A percentile compares a stretch with the other conserved stretches of the same genome.
Conservation (phyloP, 139 green algal species). For the Axilococcus clingmanii region DNA sequence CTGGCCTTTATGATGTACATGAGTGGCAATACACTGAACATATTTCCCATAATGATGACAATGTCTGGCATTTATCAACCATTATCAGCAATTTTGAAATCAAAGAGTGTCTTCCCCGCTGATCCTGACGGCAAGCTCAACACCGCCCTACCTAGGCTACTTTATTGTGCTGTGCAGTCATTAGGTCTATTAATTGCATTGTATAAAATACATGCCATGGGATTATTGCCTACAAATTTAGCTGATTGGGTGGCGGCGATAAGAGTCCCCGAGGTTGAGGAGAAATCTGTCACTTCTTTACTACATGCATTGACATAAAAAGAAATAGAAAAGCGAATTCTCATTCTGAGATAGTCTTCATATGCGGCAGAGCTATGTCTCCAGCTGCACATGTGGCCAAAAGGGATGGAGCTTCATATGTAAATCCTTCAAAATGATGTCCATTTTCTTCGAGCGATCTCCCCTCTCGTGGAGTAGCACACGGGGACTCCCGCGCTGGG, state of each 20-base stretch:
- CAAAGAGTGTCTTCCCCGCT: slow-evolving; percentile 50
- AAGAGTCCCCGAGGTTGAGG: slow-evolving; percentile 7
- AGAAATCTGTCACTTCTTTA: slow-evolving; percentile 14
- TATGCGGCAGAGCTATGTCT: too few relatives aligned
- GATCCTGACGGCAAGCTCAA: slow-evolving; percentile 56
- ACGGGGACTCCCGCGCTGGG: slow-evolving; percentile 58
- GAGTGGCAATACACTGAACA: slow-evolving; percentile 77
- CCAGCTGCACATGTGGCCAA: too few relatives aligned
- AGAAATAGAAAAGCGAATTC: too few relatives aligned
- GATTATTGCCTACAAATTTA: slow-evolving; percentile 76
- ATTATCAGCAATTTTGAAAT: slow-evolving; percentile 63
- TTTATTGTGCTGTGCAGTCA: slow-evolving; percentile 70
- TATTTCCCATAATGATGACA: slow-evolving; percentile 90
- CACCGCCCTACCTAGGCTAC: slow-evolving; percentile 46
- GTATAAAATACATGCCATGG: slow-evolving; percentile 82
- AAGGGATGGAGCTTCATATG: slow-evolving; percentile 39
- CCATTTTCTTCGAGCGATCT: slow-evolving; percentile 1
- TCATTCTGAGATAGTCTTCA: too few relatives aligned
- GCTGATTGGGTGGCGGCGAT: slow-evolving; percentile 74
- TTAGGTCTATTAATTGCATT: slow-evolving; percentile 65
- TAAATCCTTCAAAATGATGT: slow-evolving; percentile 62
- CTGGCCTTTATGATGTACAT: slow-evolving; percentile 97
- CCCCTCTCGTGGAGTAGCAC: slow-evolving; percentile 38
- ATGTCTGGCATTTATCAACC: slow-evolving; percentile 69
- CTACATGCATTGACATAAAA: too few relatives aligned